Percentiles rank a stretch among this genome's conserved stretches.
Evolutionary conservation across 2,329 filamentous ascomycete species (phyloP).

Genomic region (Bipolaris zeicola): DNA sequence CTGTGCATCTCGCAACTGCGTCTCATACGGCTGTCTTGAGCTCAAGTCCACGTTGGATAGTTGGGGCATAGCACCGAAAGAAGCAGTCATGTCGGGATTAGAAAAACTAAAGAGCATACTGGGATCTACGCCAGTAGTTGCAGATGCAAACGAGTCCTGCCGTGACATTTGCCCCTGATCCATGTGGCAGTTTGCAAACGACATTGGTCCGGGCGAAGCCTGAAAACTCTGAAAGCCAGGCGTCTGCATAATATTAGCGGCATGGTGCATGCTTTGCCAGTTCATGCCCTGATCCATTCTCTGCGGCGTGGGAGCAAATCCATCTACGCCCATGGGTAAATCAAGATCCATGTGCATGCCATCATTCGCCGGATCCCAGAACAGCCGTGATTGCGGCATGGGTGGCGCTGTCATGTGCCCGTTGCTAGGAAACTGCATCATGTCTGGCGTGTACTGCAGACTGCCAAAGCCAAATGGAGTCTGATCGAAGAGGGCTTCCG

Average conservation of each 20-base stretch:
- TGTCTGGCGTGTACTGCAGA: slow-evolving; percentile 63
- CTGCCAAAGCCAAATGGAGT: slow-evolving; percentile 56
- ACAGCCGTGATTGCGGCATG: slow-evolving; percentile 56
- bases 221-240: slow-evolving; percentile 44
- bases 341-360: slow-evolving; percentile 44
- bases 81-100: slow-evolving; percentile 31
- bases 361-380: slow-evolving; percentile 45
- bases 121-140: slow-evolving; percentile 54
- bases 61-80: slow-evolving; percentile 36
- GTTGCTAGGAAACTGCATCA: slow-evolving; percentile 59
- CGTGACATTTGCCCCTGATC: slow-evolving; percentile 28
- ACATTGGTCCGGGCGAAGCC: slow-evolving; percentile 31
- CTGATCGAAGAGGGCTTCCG: slow-evolving; percentile 43
- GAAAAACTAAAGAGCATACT: slow-evolving; percentile 54
- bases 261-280: slow-evolving; percentile 42
- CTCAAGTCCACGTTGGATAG: slow-evolving; percentile 21
- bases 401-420: slow-evolving; percentile 62
- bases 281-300: slow-evolving; percentile 38
- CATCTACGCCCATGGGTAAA: slow-evolving; percentile 37
- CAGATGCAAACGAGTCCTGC: slow-evolving; percentile 42
- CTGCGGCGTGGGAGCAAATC: slow-evolving; percentile 45
- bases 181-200: slow-evolving; percentile 30
- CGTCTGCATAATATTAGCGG: slow-evolving; percentile 38
- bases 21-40: slow-evolving; percentile 49
- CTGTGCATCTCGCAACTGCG: slow-evolving; percentile 42